A percentile compares a stretch with the other conserved stretches of the same genome.
phyloP scores from a whole-genome alignment of 108 stramenopile genomes.

The Fragilaria radians region DNA sequence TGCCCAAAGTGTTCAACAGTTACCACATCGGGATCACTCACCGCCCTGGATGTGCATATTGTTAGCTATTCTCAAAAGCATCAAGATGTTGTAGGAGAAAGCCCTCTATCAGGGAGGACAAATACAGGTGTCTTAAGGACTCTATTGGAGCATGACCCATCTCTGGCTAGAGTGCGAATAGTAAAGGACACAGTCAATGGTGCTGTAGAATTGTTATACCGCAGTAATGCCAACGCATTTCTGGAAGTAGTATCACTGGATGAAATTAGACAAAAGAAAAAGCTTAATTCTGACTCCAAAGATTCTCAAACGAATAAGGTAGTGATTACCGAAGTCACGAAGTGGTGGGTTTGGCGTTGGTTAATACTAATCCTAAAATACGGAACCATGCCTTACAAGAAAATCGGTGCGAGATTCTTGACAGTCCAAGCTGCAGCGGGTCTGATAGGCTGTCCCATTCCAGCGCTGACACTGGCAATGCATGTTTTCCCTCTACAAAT shows the following conservation, averaged over 20 bases:
- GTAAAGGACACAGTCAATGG: conserved; percentile 15
- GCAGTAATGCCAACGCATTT: conserved; percentile 26
- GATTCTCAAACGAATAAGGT: not conserved
- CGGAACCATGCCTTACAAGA: conserved; percentile 14
- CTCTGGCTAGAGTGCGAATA: conserved; percentile 20
- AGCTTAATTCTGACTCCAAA: conserved; percentile 3
- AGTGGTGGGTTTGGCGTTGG: conserved; percentile 47
- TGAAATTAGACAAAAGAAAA: conserved; percentile 7
- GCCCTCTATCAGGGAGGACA: conserved; percentile 5
- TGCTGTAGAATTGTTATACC: conserved; percentile 33
- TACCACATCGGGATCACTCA: conserved; percentile 25
- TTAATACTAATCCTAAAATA: conserved; percentile 25
- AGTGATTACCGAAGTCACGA: conserved; percentile 9
- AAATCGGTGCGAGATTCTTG: conserved; percentile 13
- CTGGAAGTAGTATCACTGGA: conserved; percentile 9
- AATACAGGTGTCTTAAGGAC: conserved; percentile 22
- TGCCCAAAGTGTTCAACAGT: conserved; percentile 16
- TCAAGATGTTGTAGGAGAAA: conserved; percentile 14
- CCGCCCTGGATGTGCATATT: conserved; percentile 33
- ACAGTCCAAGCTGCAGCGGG: conserved; percentile 26
- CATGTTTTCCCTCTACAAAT: conserved; percentile 23
- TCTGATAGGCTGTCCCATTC: conserved; percentile 22
- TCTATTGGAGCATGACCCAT: conserved; percentile 17
- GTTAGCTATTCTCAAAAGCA: conserved; percentile 27
- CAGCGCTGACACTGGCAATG: conserved; percentile 19